These are phyloP conservation scores for Kodamaea laetipori DNA, from an alignment of 805 yeast genomes.

Conservation along the genomic window DNA sequence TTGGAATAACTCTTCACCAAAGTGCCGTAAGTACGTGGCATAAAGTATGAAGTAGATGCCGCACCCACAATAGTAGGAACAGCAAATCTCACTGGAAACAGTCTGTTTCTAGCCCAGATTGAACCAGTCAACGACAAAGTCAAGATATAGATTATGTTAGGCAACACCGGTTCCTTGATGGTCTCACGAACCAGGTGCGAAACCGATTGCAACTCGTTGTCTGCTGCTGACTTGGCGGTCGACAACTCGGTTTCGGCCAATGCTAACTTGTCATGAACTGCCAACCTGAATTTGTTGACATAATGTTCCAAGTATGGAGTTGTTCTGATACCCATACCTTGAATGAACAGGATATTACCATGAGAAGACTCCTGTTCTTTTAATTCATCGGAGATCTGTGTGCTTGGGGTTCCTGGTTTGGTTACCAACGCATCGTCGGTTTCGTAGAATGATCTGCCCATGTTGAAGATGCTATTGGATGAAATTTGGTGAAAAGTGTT, in stretches of 20 bases:
- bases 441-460: constrained; percentile 49
- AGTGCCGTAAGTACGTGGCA: constrained; percentile 51
- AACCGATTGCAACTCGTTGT: constrained; percentile 42
- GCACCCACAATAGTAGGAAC: constrained; percentile 55
- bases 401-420: constrained; percentile 49
- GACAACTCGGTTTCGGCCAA: constrained; percentile 43
- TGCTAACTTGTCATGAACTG: constrained; percentile 39
- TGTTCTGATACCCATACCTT: constrained; percentile 58
- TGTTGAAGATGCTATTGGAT: constrained; percentile 9
- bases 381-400: constrained; percentile 38
- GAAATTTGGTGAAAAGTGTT: background rate
- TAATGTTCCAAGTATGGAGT: constrained; percentile 49
- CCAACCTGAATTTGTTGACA: constrained; percentile 41
- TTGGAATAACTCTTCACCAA: constrained; percentile 18
- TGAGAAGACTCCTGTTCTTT: constrained; percentile 40
- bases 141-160: constrained; percentile 54
- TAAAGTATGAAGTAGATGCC: constrained; percentile 44
- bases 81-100: constrained; percentile 35
- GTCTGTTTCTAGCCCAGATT: constrained; percentile 49
- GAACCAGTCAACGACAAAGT: constrained; percentile 61
- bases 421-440: constrained; percentile 49
- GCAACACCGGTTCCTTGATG: constrained; percentile 57
- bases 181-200: constrained; percentile 32
- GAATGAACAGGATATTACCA: constrained; percentile 43
- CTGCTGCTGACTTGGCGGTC: constrained; percentile 49